phyloP scores from a whole-genome alignment of 306 rosid genomes.

The Morella rubra region DNA sequence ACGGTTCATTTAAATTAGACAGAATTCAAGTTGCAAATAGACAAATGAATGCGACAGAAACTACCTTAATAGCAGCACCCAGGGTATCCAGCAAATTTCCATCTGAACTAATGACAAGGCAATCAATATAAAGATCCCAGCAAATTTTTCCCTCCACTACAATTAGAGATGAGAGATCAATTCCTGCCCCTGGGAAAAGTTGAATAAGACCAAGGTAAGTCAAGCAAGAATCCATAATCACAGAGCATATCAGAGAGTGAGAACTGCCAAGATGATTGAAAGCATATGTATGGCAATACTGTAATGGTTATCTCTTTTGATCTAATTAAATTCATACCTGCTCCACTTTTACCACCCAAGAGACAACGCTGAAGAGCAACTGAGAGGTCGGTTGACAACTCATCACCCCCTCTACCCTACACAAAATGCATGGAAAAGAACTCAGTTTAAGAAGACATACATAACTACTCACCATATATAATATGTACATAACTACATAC shows the following conservation, averaged over 20 bases:
- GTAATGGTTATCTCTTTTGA: not conserved
- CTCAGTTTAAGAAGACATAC: not conserved
- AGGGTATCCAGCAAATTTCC: conserved; percentile 87
- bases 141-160: conserved; percentile 81
- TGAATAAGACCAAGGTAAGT: not conserved
- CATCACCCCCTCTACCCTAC: conserved; percentile 93
- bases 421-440: not conserved
- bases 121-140: conserved; percentile 91
- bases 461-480: not conserved
- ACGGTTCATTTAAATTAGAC: not conserved
- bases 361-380: conserved; percentile 65
- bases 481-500: not conserved
- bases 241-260: conserved; percentile 2
- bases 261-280: conserved; percentile 4
- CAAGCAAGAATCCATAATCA: conserved; percentile 5
- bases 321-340: conserved; percentile 45
- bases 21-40: not conserved
- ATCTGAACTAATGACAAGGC: conserved; percentile 81
- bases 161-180: conserved; percentile 67
- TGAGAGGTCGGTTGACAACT: conserved; percentile 72
- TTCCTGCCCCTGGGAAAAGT: conserved; percentile 67
- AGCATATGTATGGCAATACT: not conserved
- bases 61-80: conserved; percentile 91
- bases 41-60: conserved; percentile 1
- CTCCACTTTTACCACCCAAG: conserved; percentile 81